A percentile compares a stretch with the other conserved stretches of the same genome.
Evolutionary conservation across 164 flowering plant species (phyloP).

Genomic region (Santalum album): DNA sequence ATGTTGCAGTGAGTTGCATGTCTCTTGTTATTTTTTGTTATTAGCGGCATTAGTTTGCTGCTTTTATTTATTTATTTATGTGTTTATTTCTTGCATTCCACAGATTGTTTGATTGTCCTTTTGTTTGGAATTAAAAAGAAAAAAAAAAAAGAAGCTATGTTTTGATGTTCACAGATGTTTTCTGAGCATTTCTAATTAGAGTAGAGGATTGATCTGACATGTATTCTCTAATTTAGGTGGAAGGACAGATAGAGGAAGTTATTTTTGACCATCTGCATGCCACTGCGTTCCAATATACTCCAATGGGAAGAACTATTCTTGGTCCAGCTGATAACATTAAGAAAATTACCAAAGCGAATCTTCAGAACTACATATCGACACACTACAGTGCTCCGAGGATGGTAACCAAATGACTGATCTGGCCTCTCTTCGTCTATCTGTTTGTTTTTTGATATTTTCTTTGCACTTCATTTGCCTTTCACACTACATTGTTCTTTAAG

Average conservation of each 20-base stretch:
- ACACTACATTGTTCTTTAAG: too few relatives aligned
- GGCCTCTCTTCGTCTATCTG: not conserved
- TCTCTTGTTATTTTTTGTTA: too few relatives aligned
- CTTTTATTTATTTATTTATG: too few relatives aligned
- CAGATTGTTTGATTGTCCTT: too few relatives aligned
- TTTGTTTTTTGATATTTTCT: not conserved
- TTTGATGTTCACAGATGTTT: too few relatives aligned
- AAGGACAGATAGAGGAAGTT: conserved; percentile 82
- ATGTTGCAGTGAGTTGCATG: too few relatives aligned
- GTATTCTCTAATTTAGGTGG: conserved; percentile 43
- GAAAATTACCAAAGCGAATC: conserved; percentile 60
- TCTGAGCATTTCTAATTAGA: too few relatives aligned
- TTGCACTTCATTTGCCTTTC: too few relatives aligned
- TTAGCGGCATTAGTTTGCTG: too few relatives aligned
- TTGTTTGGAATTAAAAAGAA: too few relatives aligned
- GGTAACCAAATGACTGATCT: conserved; percentile 30
- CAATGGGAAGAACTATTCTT: conserved; percentile 89
- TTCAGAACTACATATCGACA: conserved; percentile 65
- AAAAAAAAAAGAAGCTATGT: too few relatives aligned
- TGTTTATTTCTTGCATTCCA: too few relatives aligned
- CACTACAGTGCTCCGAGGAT: conserved; percentile 92
- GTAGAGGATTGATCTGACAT: not conserved
- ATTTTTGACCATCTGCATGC: conserved; percentile 98
- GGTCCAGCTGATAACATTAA: conserved; percentile 84
- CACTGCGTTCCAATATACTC: conserved; percentile 92